These are phyloP conservation scores for Myriosclerotinia curreyana DNA, from an alignment of 2,329 filamentous ascomycete species.

Conservation along the genomic window DNA sequence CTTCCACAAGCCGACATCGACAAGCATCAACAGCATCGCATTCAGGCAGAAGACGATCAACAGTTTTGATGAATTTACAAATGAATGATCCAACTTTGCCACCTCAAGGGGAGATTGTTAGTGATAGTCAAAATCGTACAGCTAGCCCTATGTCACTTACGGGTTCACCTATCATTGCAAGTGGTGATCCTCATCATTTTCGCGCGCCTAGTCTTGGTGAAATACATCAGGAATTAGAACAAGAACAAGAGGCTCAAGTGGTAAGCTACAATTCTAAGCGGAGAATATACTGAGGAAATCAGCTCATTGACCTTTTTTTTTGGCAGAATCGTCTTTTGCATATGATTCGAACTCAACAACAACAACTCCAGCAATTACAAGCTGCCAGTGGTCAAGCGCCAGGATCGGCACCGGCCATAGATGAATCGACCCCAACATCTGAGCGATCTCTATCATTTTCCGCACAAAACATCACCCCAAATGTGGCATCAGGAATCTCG, in stretches of 20 bases:
- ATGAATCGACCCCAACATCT: constrained; percentile 45
- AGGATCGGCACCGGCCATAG: constrained; percentile 41
- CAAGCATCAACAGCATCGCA: constrained; percentile 44
- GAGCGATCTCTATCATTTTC: constrained; percentile 47
- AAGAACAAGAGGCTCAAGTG: constrained; percentile 75
- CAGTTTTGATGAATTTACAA: constrained; percentile 69
- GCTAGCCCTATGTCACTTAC: constrained; percentile 49
- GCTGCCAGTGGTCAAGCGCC: constrained; percentile 42
- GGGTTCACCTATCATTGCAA: constrained; percentile 45
- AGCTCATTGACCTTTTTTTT: not conserved
- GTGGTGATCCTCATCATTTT: constrained; percentile 58
- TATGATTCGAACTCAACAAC: constrained; percentile 74
- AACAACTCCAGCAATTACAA: constrained; percentile 63
- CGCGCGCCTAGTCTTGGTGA: constrained; percentile 70
- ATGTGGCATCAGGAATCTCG: constrained; percentile 44
- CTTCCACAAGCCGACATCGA: constrained; percentile 49
- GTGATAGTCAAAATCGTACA: constrained; percentile 45
- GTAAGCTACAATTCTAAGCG: constrained; percentile 44
- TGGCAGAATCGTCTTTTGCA: constrained; percentile 68
- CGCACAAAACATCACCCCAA: constrained; percentile 41
- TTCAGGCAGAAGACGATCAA: constrained; percentile 60
- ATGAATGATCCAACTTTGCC: constrained; percentile 68
- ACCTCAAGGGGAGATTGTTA: constrained; percentile 64
- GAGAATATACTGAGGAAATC: not conserved
- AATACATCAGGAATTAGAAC: constrained; percentile 75